Conservation (phyloP, 1,139 yeast species). For the Geotrichum phurueaensis region DNA sequence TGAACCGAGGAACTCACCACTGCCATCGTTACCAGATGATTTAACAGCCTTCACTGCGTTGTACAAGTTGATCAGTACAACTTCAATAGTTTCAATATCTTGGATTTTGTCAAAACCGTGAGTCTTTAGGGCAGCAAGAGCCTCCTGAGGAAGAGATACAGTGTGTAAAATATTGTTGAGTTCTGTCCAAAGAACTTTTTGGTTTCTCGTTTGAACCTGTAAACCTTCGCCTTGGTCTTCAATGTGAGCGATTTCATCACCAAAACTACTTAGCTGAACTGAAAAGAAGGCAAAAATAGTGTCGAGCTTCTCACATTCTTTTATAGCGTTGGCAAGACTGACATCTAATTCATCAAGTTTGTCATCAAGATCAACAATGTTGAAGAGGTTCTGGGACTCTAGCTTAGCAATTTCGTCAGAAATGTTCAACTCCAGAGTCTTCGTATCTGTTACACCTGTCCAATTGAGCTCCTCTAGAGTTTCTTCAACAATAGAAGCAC, state of each 20-base stretch:
- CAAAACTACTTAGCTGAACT: slow-evolving; percentile 54
- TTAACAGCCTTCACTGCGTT: slow-evolving; percentile 45
- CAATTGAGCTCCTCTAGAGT: slow-evolving; percentile 70
- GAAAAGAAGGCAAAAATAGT: slow-evolving; percentile 51
- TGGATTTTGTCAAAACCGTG: slow-evolving; percentile 47
- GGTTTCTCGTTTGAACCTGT: slow-evolving; percentile 79
- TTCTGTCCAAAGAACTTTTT: slow-evolving; percentile 64
- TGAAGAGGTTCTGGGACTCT: slow-evolving; percentile 46
- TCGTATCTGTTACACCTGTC: slow-evolving; percentile 60
- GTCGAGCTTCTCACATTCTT: slow-evolving; percentile 61
- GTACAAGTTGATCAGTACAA: slow-evolving; percentile 52
- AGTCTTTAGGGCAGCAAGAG: slow-evolving; percentile 45
- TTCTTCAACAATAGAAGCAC: slow-evolving; percentile 46
- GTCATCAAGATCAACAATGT: slow-evolving; percentile 43
- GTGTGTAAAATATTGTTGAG: slow-evolving; percentile 62
- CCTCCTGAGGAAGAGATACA: slow-evolving; percentile 56
- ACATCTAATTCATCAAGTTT: slow-evolving; percentile 42
- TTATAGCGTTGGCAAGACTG: slow-evolving; percentile 44
- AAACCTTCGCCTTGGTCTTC: slow-evolving; percentile 77
- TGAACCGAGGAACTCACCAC: slow-evolving; percentile 48
- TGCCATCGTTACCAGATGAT: slow-evolving; percentile 31
- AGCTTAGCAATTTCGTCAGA: slow-evolving; percentile 47
- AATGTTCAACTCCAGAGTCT: slow-evolving; percentile 51
- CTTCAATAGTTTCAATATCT: slow-evolving; percentile 49
- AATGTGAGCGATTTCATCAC: slow-evolving; percentile 62